These are phyloP conservation scores for Colletotrichum noveboracense DNA, from an alignment of 2,329 filamentous ascomycete genomes.

Conservation along the genomic window DNA sequence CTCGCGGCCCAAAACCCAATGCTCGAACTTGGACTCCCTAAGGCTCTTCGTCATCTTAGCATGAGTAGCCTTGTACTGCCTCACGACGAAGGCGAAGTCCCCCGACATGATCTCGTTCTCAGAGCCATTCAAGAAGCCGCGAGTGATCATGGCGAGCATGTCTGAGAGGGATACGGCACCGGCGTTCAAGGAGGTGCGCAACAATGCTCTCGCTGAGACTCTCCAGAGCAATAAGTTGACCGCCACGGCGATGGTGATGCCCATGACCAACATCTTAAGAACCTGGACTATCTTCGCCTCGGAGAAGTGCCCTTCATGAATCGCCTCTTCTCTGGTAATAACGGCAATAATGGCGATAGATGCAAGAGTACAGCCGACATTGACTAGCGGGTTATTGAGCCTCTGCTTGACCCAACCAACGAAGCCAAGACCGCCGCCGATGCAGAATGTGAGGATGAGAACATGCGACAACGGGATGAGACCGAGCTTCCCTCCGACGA, in stretches of 20 bases:
- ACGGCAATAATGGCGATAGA: constrained; percentile 90
- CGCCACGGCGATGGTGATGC: constrained; percentile 71
- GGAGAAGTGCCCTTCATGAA: constrained; percentile 82
- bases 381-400: constrained; percentile 79
- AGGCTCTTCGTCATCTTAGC: constrained; percentile 76
- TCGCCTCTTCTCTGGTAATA: constrained; percentile 87
- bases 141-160: constrained; percentile 81
- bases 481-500: constrained; percentile 60
- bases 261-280: constrained; percentile 83
- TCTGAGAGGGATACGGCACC: constrained; percentile 79
- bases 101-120: constrained; percentile 77
- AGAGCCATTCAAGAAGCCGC: constrained; percentile 81
- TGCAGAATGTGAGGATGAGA: constrained; percentile 81
- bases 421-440: constrained; percentile 85
- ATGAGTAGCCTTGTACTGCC: constrained; percentile 71
- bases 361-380: constrained; percentile 83
- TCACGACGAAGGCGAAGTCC: constrained; percentile 66
- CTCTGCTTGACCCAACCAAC: constrained; percentile 87
- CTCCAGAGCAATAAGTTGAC: constrained; percentile 83
- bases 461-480: constrained; percentile 76
- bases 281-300: constrained; percentile 83
- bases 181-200: constrained; percentile 76
- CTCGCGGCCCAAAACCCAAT: constrained; percentile 82
- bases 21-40: constrained; percentile 86
- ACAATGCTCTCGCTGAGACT: constrained; percentile 73